A percentile compares a stretch with the other conserved stretches of the same genome.
Evolutionary conservation across 192 early-diverging fungal genomes (phyloP).

Genomic region (Coemansia sp.): DNA sequence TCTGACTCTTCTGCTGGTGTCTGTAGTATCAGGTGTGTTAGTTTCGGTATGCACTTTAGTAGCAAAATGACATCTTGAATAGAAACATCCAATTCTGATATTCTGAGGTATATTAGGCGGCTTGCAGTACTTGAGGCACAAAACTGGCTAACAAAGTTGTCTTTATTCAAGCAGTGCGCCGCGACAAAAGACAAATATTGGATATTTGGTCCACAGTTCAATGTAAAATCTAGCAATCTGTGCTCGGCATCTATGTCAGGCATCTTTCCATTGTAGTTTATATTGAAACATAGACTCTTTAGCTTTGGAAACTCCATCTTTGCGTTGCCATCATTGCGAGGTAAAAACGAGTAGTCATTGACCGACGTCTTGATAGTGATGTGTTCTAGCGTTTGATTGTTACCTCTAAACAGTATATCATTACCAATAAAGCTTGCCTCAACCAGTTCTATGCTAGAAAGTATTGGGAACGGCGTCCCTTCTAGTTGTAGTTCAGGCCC

Average conservation of each 20-base stretch:
- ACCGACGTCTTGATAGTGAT: neutral
- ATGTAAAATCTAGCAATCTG: neutral
- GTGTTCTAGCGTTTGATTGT: neutral
- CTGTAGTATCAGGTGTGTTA: neutral
- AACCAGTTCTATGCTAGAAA: neutral
- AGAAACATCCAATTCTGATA: neutral
- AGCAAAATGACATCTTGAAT: neutral
- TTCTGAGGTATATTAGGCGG: neutral
- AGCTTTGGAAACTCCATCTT: neutral
- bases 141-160: neutral
- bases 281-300: neutral
- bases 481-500: neutral
- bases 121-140: neutral
- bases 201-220: neutral
- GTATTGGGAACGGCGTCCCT: neutral
- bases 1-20: neutral
- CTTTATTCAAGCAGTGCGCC: neutral
- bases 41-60: neutral
- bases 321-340: neutral
- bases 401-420: neutral
- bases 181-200: neutral
- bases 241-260: neutral
- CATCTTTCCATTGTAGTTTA: neutral
- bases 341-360: neutral
- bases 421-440: neutral